Evolutionary conservation across 495 filamentous ascomycete species (phyloP).

Genomic region (Xylaria venustula): DNA sequence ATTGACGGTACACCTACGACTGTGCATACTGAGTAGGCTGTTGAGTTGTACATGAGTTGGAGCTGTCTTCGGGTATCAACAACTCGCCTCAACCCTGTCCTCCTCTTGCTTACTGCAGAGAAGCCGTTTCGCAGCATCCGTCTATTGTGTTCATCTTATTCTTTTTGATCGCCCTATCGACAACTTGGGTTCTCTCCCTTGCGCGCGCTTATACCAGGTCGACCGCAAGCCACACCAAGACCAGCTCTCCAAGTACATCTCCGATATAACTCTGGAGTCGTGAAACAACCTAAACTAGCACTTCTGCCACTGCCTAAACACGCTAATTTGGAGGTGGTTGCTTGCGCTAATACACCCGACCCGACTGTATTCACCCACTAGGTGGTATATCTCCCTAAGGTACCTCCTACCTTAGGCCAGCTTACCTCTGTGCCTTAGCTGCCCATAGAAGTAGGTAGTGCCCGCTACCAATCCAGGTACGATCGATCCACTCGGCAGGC

Average conservation of each 20-base stretch:
- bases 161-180: conserved; percentile 1
- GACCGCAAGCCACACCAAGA: not conserved
- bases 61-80: conserved; percentile 3
- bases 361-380: not conserved
- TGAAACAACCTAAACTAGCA: no score
- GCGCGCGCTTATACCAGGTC: conserved; percentile 8
- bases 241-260: no score
- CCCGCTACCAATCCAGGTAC: no score
- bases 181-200: not conserved
- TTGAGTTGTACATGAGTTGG: not conserved
- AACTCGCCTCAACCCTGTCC: no score
- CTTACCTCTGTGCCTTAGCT: no score
- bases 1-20: not conserved
- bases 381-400: not conserved
- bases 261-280: no score
- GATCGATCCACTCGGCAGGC: not conserved
- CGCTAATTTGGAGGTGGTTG: conserved; percentile 3
- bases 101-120: no score
- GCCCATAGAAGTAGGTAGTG: no score
- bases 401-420: no score
- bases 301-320: not conserved
- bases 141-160: not conserved
- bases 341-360: conserved; percentile 1
- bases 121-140: not conserved
- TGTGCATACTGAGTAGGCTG: not conserved